A percentile compares a stretch with the other conserved stretches of the same genome.
Evolutionary conservation across 331 rosid species (phyloP).

Genomic region (Cydonia oblonga): DNA sequence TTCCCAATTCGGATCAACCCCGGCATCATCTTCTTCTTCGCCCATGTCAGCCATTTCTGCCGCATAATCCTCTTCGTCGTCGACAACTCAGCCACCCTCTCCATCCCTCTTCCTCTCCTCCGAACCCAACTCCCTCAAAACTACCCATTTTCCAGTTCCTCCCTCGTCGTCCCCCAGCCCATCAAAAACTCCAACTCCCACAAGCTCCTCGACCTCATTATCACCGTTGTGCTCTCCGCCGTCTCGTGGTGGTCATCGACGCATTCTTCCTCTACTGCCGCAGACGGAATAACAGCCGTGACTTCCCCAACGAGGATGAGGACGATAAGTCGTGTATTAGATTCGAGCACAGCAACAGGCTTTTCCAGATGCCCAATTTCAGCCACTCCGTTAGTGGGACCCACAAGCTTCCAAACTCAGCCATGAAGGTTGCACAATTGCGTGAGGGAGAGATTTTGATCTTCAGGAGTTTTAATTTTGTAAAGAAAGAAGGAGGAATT

Average conservation of each 20-base stretch:
- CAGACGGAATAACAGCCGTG: conserved; percentile 4
- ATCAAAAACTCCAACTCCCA: conserved; percentile 21
- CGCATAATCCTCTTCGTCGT: conserved; percentile 8
- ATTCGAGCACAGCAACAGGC: conserved; percentile 56
- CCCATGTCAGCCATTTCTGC: conserved; percentile 28
- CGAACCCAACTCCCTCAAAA: conserved; percentile 9
- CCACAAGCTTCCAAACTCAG: no score
- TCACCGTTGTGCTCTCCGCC: conserved; percentile 34
- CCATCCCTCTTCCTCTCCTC: background rate
- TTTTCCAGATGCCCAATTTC: conserved; percentile 30
- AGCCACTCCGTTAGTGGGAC: background rate
- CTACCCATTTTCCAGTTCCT: conserved; percentile 37
- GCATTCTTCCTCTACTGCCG: conserved; percentile 40
- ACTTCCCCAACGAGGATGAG: background rate
- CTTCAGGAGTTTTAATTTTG: no score
- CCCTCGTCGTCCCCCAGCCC: conserved; percentile 58
- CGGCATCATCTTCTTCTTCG: no score
- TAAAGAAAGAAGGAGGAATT: no score
- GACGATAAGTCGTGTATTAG: conserved; percentile 36
- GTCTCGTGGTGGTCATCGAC: conserved; percentile 17
- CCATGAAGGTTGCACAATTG: no score
- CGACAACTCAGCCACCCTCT: background rate
- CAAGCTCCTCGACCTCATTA: conserved; percentile 31
- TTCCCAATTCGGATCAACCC: no score
- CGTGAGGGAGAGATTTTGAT: no score